phyloP scores from a whole-genome alignment of 1,139 yeast species.

The Taphrina betulina region DNA sequence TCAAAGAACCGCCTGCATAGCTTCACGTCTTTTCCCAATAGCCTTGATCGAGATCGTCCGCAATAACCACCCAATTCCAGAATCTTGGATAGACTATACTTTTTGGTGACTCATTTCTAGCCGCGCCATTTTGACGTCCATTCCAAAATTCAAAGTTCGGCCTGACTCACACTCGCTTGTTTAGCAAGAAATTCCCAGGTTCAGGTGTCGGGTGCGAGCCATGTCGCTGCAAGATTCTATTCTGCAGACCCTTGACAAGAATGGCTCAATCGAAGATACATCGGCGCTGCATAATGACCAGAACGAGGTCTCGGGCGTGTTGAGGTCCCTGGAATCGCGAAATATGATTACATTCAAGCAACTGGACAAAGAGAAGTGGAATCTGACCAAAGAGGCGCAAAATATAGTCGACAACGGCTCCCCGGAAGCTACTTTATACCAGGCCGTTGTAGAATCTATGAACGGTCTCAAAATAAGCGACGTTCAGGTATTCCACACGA shows the following conservation, averaged over 20 bases:
- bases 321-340: conserved; percentile 82
- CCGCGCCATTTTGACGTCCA: too few species aligned
- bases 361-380: conserved; percentile 73
- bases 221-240: conserved; percentile 23
- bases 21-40: too few species aligned
- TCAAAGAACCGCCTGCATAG: too few species aligned
- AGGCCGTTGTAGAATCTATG: conserved; percentile 68
- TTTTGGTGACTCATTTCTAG: too few species aligned
- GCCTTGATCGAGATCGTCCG: too few species aligned
- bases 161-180: too few species aligned
- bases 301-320: conserved; percentile 53
- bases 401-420: conserved; percentile 79
- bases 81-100: too few species aligned
- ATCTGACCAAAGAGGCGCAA: conserved; percentile 72
- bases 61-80: too few species aligned
- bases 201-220: too few species aligned
- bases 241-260: conserved; percentile 25
- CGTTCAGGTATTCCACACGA: conserved; percentile 58
- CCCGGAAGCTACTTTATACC: conserved; percentile 80
- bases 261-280: conserved; percentile 24
- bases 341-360: conserved; percentile 74
- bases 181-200: too few species aligned
- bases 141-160: too few species aligned
- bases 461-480: conserved; percentile 83
- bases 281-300: conserved; percentile 8